Evolutionary conservation across 257 asterid genomes (phyloP).

Genomic region (Plantago elongata): DNA sequence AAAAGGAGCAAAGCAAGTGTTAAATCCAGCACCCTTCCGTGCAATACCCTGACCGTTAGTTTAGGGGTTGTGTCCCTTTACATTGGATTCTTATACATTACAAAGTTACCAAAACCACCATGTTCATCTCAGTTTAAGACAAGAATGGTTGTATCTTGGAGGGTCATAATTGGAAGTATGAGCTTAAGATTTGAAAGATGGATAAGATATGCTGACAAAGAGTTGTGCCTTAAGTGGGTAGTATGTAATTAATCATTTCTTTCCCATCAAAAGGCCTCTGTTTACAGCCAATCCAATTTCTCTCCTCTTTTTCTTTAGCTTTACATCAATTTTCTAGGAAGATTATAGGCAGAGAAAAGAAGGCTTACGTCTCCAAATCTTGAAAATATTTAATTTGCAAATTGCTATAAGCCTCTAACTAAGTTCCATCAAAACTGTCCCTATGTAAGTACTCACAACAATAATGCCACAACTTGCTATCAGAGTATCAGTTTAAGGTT

Average conservation of each 20-base stretch:
- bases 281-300: slow-evolving; percentile 24
- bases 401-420: slow-evolving; percentile 20
- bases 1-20: slow-evolving; percentile 35
- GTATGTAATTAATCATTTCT: slow-evolving; percentile 51
- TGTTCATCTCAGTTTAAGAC: background rate
- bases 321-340: slow-evolving; percentile 13
- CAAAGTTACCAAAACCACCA: slow-evolving; percentile 9
- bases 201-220: slow-evolving; percentile 62
- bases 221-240: slow-evolving; percentile 53
- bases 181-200: slow-evolving; percentile 37
- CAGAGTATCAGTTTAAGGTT: background rate
- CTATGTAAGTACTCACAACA: background rate
- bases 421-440: slow-evolving; percentile 16
- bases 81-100: slow-evolving; percentile 20
- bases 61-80: slow-evolving; percentile 41
- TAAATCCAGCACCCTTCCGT: slow-evolving; percentile 44
- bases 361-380: slow-evolving; percentile 34
- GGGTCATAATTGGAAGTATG: slow-evolving; percentile 32
- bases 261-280: slow-evolving; percentile 36
- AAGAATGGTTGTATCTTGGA: slow-evolving; percentile 1
- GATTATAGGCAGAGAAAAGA: slow-evolving; percentile 28
- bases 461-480: slow-evolving; percentile 10
- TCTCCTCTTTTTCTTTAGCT: slow-evolving; percentile 10
- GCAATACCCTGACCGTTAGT: slow-evolving; percentile 46
- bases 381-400: slow-evolving; percentile 20